Percentiles rank a stretch among this genome's conserved stretches.
These are phyloP conservation scores for Zygotorulaspora mrakii DNA, from an alignment of 1,139 yeast species.

Conservation along the genomic window DNA sequence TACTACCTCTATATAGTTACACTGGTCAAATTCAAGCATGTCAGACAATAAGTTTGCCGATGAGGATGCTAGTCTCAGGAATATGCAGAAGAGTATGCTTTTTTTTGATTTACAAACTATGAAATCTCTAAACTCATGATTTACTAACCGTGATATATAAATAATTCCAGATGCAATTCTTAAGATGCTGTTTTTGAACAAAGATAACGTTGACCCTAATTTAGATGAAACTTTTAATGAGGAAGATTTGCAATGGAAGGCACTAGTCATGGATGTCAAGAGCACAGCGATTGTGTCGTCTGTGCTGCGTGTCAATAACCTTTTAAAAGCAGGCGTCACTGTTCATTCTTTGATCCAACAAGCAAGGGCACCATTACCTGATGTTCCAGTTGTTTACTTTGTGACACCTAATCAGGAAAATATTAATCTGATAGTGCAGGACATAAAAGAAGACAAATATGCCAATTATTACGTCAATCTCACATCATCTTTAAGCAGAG, in stretches of 20 bases:
- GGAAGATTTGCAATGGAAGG: conserved; percentile 85
- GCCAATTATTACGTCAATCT: conserved; percentile 80
- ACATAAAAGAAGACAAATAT: conserved; percentile 69
- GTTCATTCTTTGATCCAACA: conserved; percentile 73
- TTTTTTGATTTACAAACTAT: conserved; percentile 2
- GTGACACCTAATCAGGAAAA: conserved; percentile 83
- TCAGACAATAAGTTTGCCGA: conserved; percentile 6
- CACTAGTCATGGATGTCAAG: conserved; percentile 73
- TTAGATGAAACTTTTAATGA: conserved; percentile 49
- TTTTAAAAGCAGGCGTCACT: conserved; percentile 84
- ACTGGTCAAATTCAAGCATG: too few relatives aligned
- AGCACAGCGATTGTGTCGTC: conserved; percentile 86
- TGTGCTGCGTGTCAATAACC: conserved; percentile 83
- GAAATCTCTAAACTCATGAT: conserved; percentile 10
- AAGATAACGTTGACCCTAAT: conserved; percentile 50
- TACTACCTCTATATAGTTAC: too few relatives aligned
- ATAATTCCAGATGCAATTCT: conserved; percentile 49
- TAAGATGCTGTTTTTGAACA: conserved; percentile 79
- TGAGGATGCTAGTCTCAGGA: conserved; percentile 27
- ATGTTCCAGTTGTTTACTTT: conserved; percentile 91
- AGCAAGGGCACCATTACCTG: conserved; percentile 75
- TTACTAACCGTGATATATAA: conserved; percentile 7
- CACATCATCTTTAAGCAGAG: conserved; percentile 73
- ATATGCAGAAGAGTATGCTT: conserved; percentile 19
- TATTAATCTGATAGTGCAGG: conserved; percentile 62